A percentile compares a stretch with the other conserved stretches of the same genome.
Conservation (phyloP, 2,329 filamentous ascomycete species). For the Phyllosticta citribraziliensis region DNA sequence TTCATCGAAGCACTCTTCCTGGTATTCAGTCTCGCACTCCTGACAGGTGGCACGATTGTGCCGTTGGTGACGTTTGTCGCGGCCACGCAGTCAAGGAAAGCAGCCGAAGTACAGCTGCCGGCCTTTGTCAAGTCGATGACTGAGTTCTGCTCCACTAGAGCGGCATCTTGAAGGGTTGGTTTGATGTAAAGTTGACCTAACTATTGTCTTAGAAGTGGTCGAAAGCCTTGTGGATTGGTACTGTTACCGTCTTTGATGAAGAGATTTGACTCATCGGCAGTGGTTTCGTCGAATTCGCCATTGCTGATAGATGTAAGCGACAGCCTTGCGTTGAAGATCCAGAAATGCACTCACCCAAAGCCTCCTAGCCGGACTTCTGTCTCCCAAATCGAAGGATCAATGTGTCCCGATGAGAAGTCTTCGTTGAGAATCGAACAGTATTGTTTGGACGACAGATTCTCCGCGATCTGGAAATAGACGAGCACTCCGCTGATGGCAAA, state of each 20-base stretch:
- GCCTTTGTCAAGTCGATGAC: conserved; percentile 33
- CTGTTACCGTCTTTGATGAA: conserved; percentile 37
- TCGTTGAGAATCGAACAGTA: conserved; percentile 6
- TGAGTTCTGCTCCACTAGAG: conserved; percentile 14
- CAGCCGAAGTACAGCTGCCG: conserved; percentile 2
- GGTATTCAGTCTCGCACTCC: conserved; percentile 40
- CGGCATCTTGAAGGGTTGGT: conserved; percentile 9
- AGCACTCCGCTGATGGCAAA: background rate
- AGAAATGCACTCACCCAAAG: conserved; percentile 18
- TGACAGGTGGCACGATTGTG: conserved; percentile 40
- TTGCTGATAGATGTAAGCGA: conserved; percentile 15
- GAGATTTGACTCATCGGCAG: conserved; percentile 39
- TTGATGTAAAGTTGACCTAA: conserved; percentile 23
- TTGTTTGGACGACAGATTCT: background rate
- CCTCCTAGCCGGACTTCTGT: conserved; percentile 37
- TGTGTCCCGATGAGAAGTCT: conserved; percentile 5
- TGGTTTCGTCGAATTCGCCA: conserved; percentile 47
- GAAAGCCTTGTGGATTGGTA: conserved; percentile 24
- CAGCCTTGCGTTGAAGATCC: background rate
- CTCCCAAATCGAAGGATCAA: conserved; percentile 34
- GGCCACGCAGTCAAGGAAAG: conserved; percentile 15
- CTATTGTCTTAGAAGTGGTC: conserved; percentile 26
- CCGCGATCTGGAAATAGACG: background rate
- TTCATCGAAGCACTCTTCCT: conserved; percentile 36
- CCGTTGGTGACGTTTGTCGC: conserved; percentile 36